Conservation (phyloP, 2,329 filamentous ascomycete species). For the Helicocarpus griseus region DNA sequence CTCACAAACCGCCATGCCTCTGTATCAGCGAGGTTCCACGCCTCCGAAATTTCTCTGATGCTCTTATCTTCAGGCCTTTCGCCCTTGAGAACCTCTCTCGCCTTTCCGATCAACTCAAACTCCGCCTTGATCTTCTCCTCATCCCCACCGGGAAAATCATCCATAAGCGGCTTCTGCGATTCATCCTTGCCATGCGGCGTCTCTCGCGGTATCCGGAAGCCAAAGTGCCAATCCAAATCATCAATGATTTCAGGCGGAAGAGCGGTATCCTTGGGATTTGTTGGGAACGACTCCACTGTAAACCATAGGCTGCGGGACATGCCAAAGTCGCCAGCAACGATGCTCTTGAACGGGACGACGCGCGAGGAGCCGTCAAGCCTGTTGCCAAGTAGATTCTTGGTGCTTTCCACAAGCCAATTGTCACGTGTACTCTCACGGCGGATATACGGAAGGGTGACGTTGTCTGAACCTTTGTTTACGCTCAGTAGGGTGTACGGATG, state of each 20-base stretch:
- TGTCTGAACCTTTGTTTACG: conserved; percentile 50
- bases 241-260: conserved; percentile 42
- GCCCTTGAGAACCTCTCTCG: conserved; percentile 36
- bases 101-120: conserved; percentile 41
- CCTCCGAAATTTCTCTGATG: conserved; percentile 34
- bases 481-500: conserved; percentile 79
- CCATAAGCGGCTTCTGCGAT: conserved; percentile 8
- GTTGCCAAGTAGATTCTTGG: conserved; percentile 56
- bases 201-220: conserved; percentile 62
- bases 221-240: conserved; percentile 84
- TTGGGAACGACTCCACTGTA: conserved; percentile 53
- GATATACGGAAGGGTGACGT: conserved; percentile 55
- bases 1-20: conserved; percentile 56
- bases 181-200: conserved; percentile 27
- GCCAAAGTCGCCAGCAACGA: conserved; percentile 60
- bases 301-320: conserved; percentile 67
- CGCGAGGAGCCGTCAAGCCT: conserved; percentile 55
- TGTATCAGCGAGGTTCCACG: conserved; percentile 53
- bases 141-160: conserved; percentile 1
- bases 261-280: conserved; percentile 39
- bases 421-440: conserved; percentile 63
- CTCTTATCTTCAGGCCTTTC: conserved; percentile 27
- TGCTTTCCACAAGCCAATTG: conserved; percentile 64
- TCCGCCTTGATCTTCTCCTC: conserved; percentile 31
- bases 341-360: conserved; percentile 68